Evolutionary conservation across 2,329 filamentous ascomycete genomes (phyloP).

Genomic region (Colletotrichum lupini): DNA sequence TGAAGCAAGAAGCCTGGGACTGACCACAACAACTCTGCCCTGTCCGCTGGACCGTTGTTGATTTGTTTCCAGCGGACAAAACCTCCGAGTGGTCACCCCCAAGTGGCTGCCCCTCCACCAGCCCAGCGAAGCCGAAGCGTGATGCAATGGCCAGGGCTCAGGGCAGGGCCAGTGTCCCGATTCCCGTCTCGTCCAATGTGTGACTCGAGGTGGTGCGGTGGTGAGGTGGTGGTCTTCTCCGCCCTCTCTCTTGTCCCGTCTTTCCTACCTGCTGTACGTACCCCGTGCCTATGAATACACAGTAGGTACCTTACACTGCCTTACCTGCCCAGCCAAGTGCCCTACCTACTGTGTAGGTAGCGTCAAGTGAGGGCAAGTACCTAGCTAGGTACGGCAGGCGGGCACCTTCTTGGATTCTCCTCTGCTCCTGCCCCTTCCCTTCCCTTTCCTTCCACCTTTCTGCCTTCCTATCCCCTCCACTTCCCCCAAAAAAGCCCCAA

Average conservation of each 20-base stretch:
- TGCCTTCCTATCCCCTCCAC: background rate
- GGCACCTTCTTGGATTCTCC: background rate
- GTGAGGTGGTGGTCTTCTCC: background rate
- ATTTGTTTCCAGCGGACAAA: constrained; percentile 18
- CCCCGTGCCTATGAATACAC: too few relatives aligned
- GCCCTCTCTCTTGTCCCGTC: background rate
- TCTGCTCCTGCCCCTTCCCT: background rate
- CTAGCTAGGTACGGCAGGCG: too few relatives aligned
- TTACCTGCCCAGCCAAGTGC: too few relatives aligned
- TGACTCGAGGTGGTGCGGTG: background rate
- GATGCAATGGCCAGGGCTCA: background rate
- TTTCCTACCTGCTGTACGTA: too few relatives aligned
- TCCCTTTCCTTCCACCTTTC: background rate
- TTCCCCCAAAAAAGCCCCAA: constrained; percentile 8
- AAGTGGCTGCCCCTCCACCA: background rate
- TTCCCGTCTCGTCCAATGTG: background rate
- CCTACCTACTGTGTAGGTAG: too few relatives aligned
- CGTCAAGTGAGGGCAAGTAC: too few relatives aligned
- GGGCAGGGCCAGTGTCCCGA: background rate
- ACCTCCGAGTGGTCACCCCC: constrained; percentile 11
- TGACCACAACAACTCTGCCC: background rate
- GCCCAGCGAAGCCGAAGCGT: constrained; percentile 1
- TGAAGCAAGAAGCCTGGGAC: background rate
- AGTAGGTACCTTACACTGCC: background rate
- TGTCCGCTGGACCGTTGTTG: background rate